These are phyloP conservation scores for Quercus bicolor DNA, from an alignment of 306 rosid genomes.

Conservation along the genomic window DNA sequence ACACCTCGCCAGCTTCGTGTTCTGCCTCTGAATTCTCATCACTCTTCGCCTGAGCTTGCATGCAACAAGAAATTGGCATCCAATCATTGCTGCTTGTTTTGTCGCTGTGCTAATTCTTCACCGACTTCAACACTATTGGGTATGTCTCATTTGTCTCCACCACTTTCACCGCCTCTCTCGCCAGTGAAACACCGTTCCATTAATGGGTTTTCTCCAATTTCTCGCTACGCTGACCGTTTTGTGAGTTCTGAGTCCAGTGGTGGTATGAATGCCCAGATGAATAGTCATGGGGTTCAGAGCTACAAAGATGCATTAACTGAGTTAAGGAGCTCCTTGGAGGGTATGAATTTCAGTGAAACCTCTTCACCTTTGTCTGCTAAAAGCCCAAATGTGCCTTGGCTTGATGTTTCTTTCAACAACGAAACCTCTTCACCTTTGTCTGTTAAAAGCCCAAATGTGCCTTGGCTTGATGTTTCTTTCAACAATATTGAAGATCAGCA, in stretches of 20 bases:
- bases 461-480: constrained; percentile 50
- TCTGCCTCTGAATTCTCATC: constrained; percentile 33
- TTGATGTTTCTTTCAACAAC: constrained; percentile 34
- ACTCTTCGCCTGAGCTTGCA: constrained; percentile 33
- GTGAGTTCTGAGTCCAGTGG: constrained; percentile 6
- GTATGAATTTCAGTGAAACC: constrained; percentile 49
- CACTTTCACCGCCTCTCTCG: constrained; percentile 63
- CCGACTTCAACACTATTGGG: constrained; percentile 78
- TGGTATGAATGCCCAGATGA: not conserved
- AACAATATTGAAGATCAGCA: constrained; percentile 28
- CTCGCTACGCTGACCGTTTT: constrained; percentile 32
- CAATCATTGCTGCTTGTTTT: constrained; percentile 47
- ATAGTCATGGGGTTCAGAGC: constrained; percentile 27
- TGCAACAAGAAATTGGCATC: constrained; percentile 43
- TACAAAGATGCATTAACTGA: constrained; percentile 49
- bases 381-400: constrained; percentile 36
- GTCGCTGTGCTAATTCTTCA: constrained; percentile 39
- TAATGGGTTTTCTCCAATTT: constrained; percentile 35
- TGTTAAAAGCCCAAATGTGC: constrained; percentile 15
- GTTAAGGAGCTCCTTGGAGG: constrained; percentile 57
- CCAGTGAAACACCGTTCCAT: constrained; percentile 36
- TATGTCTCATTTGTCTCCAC: constrained; percentile 65
- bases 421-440: constrained; percentile 29
- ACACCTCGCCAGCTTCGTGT: constrained; percentile 67
- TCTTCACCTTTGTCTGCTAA: constrained; percentile 22